A percentile compares a stretch with the other conserved stretches of the same genome.
Evolutionary conservation across 78 protist genomes (phyloP).

Genomic region (Dictyostelium capitatum): DNA sequence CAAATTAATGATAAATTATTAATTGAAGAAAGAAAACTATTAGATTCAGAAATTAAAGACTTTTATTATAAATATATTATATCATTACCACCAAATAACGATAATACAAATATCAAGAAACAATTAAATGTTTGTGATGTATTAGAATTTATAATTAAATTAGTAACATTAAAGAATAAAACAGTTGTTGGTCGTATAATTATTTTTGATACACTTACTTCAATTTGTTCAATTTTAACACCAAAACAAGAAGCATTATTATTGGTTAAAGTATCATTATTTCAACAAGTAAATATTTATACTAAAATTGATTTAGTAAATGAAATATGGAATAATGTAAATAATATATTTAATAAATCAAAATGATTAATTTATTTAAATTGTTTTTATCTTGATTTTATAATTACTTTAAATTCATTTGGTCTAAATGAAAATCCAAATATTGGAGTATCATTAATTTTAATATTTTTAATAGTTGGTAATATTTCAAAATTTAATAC

Average conservation of each 20-base stretch:
- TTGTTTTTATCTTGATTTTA: not conserved
- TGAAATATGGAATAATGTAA: no score
- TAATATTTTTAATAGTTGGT: not conserved
- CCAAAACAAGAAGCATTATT: constrained; percentile 17
- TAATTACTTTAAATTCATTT: constrained; percentile 5
- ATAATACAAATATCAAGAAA: not conserved
- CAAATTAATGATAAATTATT: not conserved
- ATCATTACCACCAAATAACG: no score
- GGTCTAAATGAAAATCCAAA: constrained; percentile 32
- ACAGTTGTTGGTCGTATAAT: not conserved
- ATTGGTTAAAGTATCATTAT: not conserved
- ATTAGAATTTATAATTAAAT: not conserved
- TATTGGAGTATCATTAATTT: constrained; percentile 27
- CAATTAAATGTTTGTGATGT: no score
- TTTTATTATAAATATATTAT: not conserved
- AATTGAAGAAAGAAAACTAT: not conserved
- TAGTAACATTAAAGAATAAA: not conserved
- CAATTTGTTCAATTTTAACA: not conserved
- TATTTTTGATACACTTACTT: not conserved
- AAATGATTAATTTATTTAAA: no score
- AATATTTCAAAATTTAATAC: constrained; percentile 17
- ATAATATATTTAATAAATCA: no score
- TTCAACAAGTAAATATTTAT: not conserved
- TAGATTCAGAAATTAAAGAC: not conserved
- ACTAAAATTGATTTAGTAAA: no score